Percentiles rank a stretch among this genome's conserved stretches.
These are phyloP conservation scores for Trichocladium antarcticum DNA, from an alignment of 495 filamentous ascomycete species.

Conservation along the genomic window DNA sequence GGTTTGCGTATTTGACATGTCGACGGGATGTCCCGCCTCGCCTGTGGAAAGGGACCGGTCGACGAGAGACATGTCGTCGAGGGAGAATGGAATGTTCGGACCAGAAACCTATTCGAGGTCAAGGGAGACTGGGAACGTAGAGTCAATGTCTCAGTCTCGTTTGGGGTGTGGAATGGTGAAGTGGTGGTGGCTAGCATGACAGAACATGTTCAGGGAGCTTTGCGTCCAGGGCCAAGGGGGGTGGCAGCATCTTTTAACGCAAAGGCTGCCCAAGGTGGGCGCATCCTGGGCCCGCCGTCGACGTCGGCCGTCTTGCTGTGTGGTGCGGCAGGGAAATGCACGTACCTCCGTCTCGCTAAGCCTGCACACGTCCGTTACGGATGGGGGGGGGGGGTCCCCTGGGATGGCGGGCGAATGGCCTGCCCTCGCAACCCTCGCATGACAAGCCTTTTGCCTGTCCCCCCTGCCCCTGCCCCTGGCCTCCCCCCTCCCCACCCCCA, in stretches of 20 bases:
- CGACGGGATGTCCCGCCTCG: slow-evolving; percentile 6
- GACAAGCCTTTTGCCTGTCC: slow-evolving; percentile 4
- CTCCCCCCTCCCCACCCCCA: background rate
- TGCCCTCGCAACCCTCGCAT: slow-evolving; percentile 12
- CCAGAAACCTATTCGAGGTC: background rate
- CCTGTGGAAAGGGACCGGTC: slow-evolving; percentile 11
- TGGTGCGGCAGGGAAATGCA: background rate
- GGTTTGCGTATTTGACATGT: slow-evolving; percentile 4
- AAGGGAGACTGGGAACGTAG: background rate
- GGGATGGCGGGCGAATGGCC: slow-evolving; percentile 6
- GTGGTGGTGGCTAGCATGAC: slow-evolving; percentile 1
- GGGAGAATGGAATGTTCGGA: background rate
- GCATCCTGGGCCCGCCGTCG: slow-evolving; percentile 11
- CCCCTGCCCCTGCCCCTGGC: background rate
- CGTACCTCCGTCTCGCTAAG: slow-evolving; percentile 2
- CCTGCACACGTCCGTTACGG: slow-evolving; percentile 5
- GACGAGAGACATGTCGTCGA: slow-evolving; percentile 15
- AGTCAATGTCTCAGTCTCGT: slow-evolving; percentile 10
- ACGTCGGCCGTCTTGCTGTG: slow-evolving; percentile 2
- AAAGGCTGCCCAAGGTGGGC: slow-evolving; percentile 9
- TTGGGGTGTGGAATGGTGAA: slow-evolving; percentile 1
- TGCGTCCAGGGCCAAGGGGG: no score
- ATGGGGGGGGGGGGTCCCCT: background rate
- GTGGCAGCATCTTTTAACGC: slow-evolving; percentile 20
- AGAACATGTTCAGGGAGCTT: slow-evolving; percentile 1